Conservation (phyloP, 345 rosid species). For the Schrenkiella parvula region DNA sequence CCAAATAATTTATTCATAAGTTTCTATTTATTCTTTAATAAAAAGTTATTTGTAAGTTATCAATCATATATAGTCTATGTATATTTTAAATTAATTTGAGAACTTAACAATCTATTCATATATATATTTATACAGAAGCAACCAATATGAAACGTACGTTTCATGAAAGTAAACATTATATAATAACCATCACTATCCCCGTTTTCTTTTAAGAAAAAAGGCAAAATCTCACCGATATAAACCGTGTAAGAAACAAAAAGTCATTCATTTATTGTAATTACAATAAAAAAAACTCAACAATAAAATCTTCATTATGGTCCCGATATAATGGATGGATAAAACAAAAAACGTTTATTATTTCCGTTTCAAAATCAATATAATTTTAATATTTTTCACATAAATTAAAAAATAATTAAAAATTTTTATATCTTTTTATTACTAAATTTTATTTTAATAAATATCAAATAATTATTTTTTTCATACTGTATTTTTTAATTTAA, state of each 20-base stretch:
- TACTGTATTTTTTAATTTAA: no score
- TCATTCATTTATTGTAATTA: neutral
- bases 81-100: neutral
- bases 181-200: constrained; percentile 1
- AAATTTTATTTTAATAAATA: no score
- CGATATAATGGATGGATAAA: no score
- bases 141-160: constrained; percentile 1
- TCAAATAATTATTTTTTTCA: no score
- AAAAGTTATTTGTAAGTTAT: neutral
- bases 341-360: no score
- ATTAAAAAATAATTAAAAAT: no score
- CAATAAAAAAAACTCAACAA: neutral
- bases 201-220: neutral
- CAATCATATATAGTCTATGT: neutral
- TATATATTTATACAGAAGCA: neutral
- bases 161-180: neutral
- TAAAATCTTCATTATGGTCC: neutral
- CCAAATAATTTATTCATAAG: neutral
- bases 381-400: no score
- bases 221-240: neutral
- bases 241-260: constrained; percentile 8
- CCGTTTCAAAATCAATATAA: no score
- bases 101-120: neutral
- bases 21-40: no score
- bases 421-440: no score